Evolutionary conservation across 495 filamentous ascomycete genomes (phyloP), one percentile per base, ranked within the genome.

Genomic region (Filosporella fistucella): DNA sequence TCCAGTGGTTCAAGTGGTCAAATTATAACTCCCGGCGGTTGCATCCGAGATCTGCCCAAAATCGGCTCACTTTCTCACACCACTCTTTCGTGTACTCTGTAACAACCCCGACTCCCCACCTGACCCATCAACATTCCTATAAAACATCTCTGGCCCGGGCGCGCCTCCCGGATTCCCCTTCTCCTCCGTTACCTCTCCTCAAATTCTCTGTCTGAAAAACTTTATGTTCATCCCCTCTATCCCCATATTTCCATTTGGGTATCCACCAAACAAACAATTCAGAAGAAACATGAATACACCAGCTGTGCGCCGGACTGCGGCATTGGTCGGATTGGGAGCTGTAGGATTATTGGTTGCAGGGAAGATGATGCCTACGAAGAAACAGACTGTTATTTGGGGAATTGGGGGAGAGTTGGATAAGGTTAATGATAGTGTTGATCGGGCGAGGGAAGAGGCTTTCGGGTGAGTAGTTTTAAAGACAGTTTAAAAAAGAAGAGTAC

Each of bases 381-480:
- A 47, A 13, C 45, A 47, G 30, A 47, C 34, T 9, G 45, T 40
- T 4, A 16, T 47, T 26, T 47, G 45, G 45, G 25, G 18, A 5
- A 40, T 47, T 16, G 25, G 35, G 18, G 45, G 24, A 3, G 33
- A 47, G 35, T 22, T 47, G 24, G 35, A 40, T 40, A 37, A 40
- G 24, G 13, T 47, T 1, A 47, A 47, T 23, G 45, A 38, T 13
- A 29, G 34, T 16, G 45, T 35, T 11, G 14, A 38, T 25, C 22
- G 18, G 45, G 21, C 26, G 22, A 30, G 34, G 10, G 45, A 40
- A 35, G 21, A 29, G 45, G 35, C 32, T 40, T 47, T 26, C 25
- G 45, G 35, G 35, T 47, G 23, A 47, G 45, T 40, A 5, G 2
- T 38, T 28, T 23, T 38, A n/a, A n/a, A n/a, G n/a, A n/a, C n/a